Evolutionary conservation across 345 rosid species (phyloP).

Genomic region (Conringia planisiliqua): DNA sequence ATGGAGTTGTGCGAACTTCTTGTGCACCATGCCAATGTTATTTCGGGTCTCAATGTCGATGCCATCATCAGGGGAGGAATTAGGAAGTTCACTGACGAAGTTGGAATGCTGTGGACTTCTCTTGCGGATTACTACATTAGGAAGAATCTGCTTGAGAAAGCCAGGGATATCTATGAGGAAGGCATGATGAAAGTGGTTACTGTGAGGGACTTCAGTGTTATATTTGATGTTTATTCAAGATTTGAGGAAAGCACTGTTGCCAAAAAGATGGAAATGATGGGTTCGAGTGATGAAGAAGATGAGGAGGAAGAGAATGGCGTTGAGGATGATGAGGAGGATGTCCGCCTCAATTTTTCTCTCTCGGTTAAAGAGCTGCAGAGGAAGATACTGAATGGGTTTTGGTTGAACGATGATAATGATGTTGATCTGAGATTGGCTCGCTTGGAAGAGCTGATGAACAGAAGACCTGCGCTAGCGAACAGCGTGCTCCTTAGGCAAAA

Average conservation of each 20-base stretch:
- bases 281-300: slow-evolving; percentile 63
- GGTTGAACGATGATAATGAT: slow-evolving; percentile 84
- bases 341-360: slow-evolving; percentile 53
- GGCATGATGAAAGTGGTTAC: slow-evolving; percentile 95
- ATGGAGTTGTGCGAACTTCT: slow-evolving; percentile 88
- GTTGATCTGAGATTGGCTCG: slow-evolving; percentile 85
- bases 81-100: slow-evolving; percentile 89
- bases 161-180: slow-evolving; percentile 90
- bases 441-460: slow-evolving; percentile 67
- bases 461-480: slow-evolving; percentile 90
- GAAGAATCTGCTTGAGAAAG: slow-evolving; percentile 83
- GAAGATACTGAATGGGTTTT: slow-evolving; percentile 76
- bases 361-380: slow-evolving; percentile 62
- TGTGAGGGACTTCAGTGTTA: slow-evolving; percentile 88
- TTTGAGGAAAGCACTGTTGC: slow-evolving; percentile 83
- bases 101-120: slow-evolving; percentile 91
- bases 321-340: slow-evolving; percentile 59
- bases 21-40: slow-evolving; percentile 73
- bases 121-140: slow-evolving; percentile 93
- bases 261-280: slow-evolving; percentile 62
- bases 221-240: slow-evolving; percentile 79
- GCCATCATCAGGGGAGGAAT: slow-evolving; percentile 96
- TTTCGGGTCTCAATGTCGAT: slow-evolving; percentile 89
- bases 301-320: slow-evolving; percentile 44
- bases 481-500: slow-evolving; percentile 92